Conservation (phyloP, 345 rosid genomes). For the Brassica napus region Da-Ae NC_063440.1:17652001-17652500, state of each 20-base stretch:
- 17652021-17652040: conserved; percentile 61
- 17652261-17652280: conserved; percentile 77
- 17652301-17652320: conserved; percentile 86
- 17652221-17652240: conserved; percentile 86
- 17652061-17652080: conserved; percentile 75
- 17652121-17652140: conserved; percentile 80
- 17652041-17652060: conserved; percentile 73
- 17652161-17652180: conserved; percentile 70
- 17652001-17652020: conserved; percentile 76
- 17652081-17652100: conserved; percentile 72
- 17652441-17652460: not conserved
- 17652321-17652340: conserved; percentile 72
- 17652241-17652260: conserved; percentile 83
- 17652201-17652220: conserved; percentile 92
- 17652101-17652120: conserved; percentile 98
- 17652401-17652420: conserved; percentile 82
- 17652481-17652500: not conserved
- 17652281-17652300: conserved; percentile 94
- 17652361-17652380: conserved; percentile 86
- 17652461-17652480: not conserved
- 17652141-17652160: conserved; percentile 79
- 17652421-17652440: conserved; percentile 25
- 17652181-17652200: conserved; percentile 80
- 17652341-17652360: conserved; percentile 77
- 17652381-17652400: conserved; percentile 94